Evolutionary conservation across 306 rosid species (phyloP).

Genomic region (Vigna hirtella): DNA sequence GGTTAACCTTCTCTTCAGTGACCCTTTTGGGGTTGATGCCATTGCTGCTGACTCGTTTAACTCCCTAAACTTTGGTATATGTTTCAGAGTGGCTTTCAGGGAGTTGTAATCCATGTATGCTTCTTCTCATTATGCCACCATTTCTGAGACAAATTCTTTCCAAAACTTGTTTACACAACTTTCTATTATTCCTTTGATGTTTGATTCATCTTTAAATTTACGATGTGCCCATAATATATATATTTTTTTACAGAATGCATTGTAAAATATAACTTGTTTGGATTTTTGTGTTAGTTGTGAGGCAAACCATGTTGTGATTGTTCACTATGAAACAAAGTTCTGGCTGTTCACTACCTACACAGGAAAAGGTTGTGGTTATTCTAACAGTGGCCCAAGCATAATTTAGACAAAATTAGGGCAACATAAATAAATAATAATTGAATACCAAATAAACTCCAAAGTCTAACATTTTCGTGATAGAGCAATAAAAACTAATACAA

Average conservation of each 20-base stretch:
- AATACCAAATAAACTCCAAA: too few species aligned
- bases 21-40: slow-evolving; percentile 56
- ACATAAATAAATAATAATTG: too few species aligned
- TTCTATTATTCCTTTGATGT: background rate
- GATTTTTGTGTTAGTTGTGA: background rate
- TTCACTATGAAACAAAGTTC: background rate
- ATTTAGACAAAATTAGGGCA: too few species aligned
- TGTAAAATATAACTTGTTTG: background rate
- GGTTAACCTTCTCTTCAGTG: slow-evolving; percentile 59
- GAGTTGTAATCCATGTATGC: slow-evolving; percentile 73
- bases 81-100: slow-evolving; percentile 61
- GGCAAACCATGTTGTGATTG: background rate
- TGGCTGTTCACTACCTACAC: background rate
- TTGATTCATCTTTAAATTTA: background rate
- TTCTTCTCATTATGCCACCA: slow-evolving; percentile 83
- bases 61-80: slow-evolving; percentile 39
- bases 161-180: slow-evolving; percentile 67
- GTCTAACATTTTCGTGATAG: too few species aligned
- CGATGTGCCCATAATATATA: background rate
- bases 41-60: slow-evolving; percentile 32
- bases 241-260: background rate
- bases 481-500: too few species aligned
- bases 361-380: background rate
- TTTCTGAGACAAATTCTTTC: slow-evolving; percentile 69
- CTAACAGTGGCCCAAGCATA: too few species aligned